Evolutionary conservation across 805 yeast genomes (phyloP).

Genomic region (Ogataea siamensis): DNA sequence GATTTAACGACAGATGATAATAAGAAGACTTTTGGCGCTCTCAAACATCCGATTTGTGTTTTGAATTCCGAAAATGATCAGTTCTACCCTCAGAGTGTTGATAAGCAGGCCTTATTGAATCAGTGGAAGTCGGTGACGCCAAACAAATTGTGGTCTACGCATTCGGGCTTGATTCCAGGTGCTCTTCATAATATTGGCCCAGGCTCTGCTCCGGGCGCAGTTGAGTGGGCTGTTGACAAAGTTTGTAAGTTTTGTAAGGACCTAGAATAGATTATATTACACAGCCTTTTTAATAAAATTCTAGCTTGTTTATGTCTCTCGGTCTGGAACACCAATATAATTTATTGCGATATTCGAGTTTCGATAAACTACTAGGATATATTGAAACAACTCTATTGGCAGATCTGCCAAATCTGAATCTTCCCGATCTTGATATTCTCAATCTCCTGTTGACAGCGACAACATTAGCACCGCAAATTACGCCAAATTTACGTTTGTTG

Average conservation of each 20-base stretch:
- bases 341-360: constrained; percentile 25
- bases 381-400: constrained; percentile 32
- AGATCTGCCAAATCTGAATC: constrained; percentile 25
- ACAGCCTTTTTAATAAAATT: background rate
- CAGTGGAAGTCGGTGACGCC: constrained; percentile 49
- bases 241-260: constrained; percentile 11
- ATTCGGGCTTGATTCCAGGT: constrained; percentile 52
- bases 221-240: constrained; percentile 13
- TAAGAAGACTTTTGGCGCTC: constrained; percentile 51
- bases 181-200: constrained; percentile 57
- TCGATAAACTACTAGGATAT: constrained; percentile 36
- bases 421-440: constrained; percentile 36
- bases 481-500: constrained; percentile 24
- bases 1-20: constrained; percentile 49
- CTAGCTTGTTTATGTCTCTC: constrained; percentile 4
- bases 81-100: constrained; percentile 52
- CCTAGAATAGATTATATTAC: constrained; percentile 1
- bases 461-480: constrained; percentile 32
- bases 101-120: constrained; percentile 45
- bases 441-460: constrained; percentile 37
- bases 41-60: constrained; percentile 47
- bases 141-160: constrained; percentile 48
- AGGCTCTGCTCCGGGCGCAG: constrained; percentile 37
- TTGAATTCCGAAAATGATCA: constrained; percentile 63
- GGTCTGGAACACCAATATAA: constrained; percentile 18